Evolutionary conservation across 1,284 basidiomycete genomes (phyloP).

Genomic region (Baeospora myosura): DNA sequence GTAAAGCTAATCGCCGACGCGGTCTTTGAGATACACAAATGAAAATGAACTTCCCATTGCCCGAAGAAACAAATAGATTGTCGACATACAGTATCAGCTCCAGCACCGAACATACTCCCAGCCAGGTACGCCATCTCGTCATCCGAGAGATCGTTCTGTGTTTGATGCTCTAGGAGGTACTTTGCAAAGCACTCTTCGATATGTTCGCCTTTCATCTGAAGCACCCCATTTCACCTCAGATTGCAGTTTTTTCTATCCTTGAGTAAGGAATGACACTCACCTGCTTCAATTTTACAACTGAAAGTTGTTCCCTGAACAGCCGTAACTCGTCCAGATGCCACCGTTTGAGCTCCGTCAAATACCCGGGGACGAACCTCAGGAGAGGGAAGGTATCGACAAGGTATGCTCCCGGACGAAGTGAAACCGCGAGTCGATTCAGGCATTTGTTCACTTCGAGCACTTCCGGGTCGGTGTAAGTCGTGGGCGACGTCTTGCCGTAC

Average conservation of each 20-base stretch:
- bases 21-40: conserved; percentile 7
- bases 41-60: background rate
- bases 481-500: conserved; percentile 32
- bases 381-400: conserved; percentile 29
- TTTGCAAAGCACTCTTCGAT: conserved; percentile 22
- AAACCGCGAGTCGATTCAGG: conserved; percentile 22
- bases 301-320: conserved; percentile 5
- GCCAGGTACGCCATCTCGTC: conserved; percentile 29
- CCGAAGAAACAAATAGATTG: background rate
- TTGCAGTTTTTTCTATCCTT: too few species aligned
- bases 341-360: conserved; percentile 3
- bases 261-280: background rate
- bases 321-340: conserved; percentile 4
- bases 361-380: conserved; percentile 21
- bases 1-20: conserved; percentile 29
- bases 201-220: conserved; percentile 1
- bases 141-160: conserved; percentile 20
- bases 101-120: conserved; percentile 31
- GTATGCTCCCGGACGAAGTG: conserved; percentile 27
- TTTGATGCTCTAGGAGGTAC: conserved; percentile 25
- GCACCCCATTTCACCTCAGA: background rate
- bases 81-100: conserved; percentile 21
- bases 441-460: conserved; percentile 25
- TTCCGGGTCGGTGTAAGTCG: conserved; percentile 31
- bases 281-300: conserved; percentile 2